Evolutionary conservation across 805 yeast species (phyloP).

Genomic region (Kuraishia cidri): DNA sequence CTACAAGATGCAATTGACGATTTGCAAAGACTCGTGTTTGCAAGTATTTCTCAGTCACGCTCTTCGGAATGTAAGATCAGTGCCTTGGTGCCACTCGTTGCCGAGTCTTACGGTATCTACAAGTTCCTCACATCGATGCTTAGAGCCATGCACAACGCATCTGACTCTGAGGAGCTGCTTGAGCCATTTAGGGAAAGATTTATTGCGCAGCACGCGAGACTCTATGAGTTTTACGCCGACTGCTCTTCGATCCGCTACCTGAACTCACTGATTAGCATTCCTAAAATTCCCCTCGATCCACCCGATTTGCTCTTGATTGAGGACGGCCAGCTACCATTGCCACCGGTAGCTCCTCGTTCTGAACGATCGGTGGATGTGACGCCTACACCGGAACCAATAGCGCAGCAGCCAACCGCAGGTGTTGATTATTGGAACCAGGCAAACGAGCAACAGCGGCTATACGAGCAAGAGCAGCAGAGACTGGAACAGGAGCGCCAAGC

Average conservation of each 20-base stretch:
- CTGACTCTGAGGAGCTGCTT: slow-evolving; percentile 57
- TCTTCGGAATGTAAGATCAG: slow-evolving; percentile 70
- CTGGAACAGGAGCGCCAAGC: slow-evolving; percentile 55
- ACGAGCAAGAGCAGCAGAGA: slow-evolving; percentile 50
- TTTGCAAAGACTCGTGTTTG: slow-evolving; percentile 67
- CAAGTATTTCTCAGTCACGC: slow-evolving; percentile 53
- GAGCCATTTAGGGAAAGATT: slow-evolving; percentile 67
- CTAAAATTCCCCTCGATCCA: slow-evolving; percentile 50
- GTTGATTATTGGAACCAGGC: slow-evolving; percentile 28
- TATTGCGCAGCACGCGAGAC: slow-evolving; percentile 55
- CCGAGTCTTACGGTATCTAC: slow-evolving; percentile 89
- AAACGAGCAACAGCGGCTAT: slow-evolving; percentile 42
- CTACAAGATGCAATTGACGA: slow-evolving; percentile 80
- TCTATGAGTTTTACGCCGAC: slow-evolving; percentile 83
- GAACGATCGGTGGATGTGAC: slow-evolving; percentile 16
- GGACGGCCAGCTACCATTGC: slow-evolving; percentile 16
- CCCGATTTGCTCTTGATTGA: slow-evolving; percentile 48
- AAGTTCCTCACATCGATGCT: slow-evolving; percentile 86
- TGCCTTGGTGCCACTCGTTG: slow-evolving; percentile 81
- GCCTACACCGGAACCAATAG: slow-evolving; percentile 37
- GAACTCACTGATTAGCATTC: slow-evolving; percentile 74
- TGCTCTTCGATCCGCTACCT: slow-evolving; percentile 79
- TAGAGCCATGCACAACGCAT: slow-evolving; percentile 72
- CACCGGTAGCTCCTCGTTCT: slow-evolving; percentile 14
- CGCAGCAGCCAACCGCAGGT: slow-evolving; percentile 46